Conservation (phyloP, 176 grass and related monocot species). For the Oryza glumipatula region DNA sequence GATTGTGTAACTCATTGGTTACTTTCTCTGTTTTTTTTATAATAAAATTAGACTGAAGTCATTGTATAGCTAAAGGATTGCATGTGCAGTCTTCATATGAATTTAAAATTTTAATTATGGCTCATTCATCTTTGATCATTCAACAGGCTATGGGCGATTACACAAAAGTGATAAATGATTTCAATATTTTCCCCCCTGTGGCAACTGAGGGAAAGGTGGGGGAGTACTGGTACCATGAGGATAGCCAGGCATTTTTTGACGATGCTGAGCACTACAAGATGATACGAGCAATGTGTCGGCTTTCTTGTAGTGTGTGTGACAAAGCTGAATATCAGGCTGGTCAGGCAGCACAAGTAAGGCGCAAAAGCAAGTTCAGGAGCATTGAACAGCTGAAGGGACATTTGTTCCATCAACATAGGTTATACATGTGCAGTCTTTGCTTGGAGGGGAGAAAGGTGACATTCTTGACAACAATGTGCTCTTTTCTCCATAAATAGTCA, state of each 20-base stretch:
- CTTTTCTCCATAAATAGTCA: conserved; percentile 3
- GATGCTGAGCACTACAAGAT: conserved; percentile 89
- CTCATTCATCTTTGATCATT: conserved; percentile 15
- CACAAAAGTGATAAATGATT: conserved; percentile 84
- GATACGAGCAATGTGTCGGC: conserved; percentile 90
- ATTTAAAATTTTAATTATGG: background rate
- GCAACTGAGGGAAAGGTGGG: conserved; percentile 66
- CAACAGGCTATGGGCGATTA: conserved; percentile 82
- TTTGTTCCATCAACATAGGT: conserved; percentile 76
- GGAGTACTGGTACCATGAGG: conserved; percentile 94
- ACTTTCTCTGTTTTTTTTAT: background rate
- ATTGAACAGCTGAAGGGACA: conserved; percentile 96
- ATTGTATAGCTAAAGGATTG: background rate
- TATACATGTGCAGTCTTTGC: conserved; percentile 88
- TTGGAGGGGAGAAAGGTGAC: conserved; percentile 93
- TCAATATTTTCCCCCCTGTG: conserved; percentile 57
- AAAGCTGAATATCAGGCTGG: conserved; percentile 54
- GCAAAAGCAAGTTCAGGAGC: conserved; percentile 76
- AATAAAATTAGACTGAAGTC: background rate
- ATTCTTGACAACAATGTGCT: conserved; percentile 1
- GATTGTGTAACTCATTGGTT: background rate
- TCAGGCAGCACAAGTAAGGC: conserved; percentile 59
- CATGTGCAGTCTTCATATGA: background rate
- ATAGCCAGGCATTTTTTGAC: conserved; percentile 82
- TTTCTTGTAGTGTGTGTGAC: conserved; percentile 97